Evolutionary conservation across 2,329 filamentous ascomycete genomes (phyloP).

Genomic region (Microcyclospora tardicrescens): DNA sequence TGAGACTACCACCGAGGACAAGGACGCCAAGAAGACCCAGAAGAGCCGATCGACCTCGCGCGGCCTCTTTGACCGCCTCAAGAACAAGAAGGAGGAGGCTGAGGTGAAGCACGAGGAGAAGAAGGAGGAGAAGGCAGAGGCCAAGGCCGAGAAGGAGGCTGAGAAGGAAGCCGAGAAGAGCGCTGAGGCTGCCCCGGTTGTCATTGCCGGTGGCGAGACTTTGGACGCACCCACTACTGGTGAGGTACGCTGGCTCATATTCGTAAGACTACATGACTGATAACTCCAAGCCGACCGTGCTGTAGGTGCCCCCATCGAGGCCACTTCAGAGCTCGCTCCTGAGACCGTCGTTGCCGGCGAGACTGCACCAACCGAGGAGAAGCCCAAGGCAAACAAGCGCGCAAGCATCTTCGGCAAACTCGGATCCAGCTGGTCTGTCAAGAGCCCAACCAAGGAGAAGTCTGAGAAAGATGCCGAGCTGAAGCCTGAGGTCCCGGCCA

Average conservation of each 20-base stretch:
- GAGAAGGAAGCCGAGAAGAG: conserved; percentile 28
- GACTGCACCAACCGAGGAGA: conserved; percentile 37
- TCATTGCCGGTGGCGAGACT: conserved; percentile 17
- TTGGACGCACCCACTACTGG: conserved; percentile 15
- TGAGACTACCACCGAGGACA: conserved; percentile 11
- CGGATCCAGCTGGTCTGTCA: conserved; percentile 47
- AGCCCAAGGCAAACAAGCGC: conserved; percentile 63
- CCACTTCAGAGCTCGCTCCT: conserved; percentile 23
- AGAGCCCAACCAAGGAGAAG: conserved; percentile 46
- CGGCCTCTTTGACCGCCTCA: conserved; percentile 44
- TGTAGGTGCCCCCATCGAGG: conserved; percentile 19
- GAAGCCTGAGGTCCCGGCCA: conserved; percentile 35
- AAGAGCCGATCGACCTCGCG: conserved; percentile 50
- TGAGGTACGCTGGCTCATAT: neutral
- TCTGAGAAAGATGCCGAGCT: conserved; percentile 60
- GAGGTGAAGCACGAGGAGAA: conserved; percentile 31
- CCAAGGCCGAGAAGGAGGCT: conserved; percentile 25
- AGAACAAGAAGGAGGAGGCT: conserved; percentile 48
- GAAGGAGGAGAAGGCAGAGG: conserved; percentile 28
- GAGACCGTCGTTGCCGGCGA: conserved; percentile 34
- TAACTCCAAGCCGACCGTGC: conserved; percentile 17
- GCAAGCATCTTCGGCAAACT: conserved; percentile 65
- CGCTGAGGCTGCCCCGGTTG: conserved; percentile 16
- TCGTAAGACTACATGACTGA: conserved; percentile 2
- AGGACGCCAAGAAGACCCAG: conserved; percentile 31